A percentile compares a stretch with the other conserved stretches of the same genome.
These are phyloP conservation scores for Eremomyces bilateralis DNA, from an alignment of 495 filamentous ascomycete genomes.

Conservation along the genomic window DNA sequence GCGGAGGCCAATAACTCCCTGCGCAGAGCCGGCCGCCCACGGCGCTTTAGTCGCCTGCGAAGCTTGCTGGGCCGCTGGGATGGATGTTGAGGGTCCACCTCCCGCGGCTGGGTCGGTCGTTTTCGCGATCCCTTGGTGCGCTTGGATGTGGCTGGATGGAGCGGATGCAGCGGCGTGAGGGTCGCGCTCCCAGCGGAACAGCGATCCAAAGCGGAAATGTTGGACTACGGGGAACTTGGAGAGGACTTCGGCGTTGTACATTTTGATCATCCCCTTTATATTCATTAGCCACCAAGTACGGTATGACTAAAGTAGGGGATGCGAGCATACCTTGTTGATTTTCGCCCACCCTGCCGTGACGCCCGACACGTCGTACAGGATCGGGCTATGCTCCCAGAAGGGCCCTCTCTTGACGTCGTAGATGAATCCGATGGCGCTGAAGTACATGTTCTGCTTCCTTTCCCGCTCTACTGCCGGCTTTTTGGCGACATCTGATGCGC, in stretches of 20 bases:
- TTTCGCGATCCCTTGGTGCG: no score
- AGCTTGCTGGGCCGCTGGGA: background rate
- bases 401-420: conserved; percentile 93
- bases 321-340: conserved; percentile 64
- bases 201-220: conserved; percentile 51
- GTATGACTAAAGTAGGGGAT: background rate
- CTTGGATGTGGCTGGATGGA: conserved; percentile 32
- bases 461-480: conserved; percentile 40
- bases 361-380: conserved; percentile 85
- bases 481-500: conserved; percentile 47
- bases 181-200: conserved; percentile 67
- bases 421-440: conserved; percentile 95
- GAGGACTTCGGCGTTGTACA: conserved; percentile 49
- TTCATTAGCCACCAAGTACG: conserved; percentile 5
- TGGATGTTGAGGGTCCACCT: conserved; percentile 1
- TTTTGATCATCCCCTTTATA: conserved; percentile 48
- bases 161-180: conserved; percentile 30
- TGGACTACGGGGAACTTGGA: conserved; percentile 52
- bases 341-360: conserved; percentile 87
- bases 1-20: background rate
- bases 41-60: background rate
- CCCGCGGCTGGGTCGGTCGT: conserved; percentile 30
- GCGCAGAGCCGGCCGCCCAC: conserved; percentile 7
- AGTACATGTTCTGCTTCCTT: conserved; percentile 68
- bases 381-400: conserved; percentile 96